Base-by-base conservation (phyloP, 192 early-diverging fungal species). In the Jimgerdemannia flammicorona region DNA sequence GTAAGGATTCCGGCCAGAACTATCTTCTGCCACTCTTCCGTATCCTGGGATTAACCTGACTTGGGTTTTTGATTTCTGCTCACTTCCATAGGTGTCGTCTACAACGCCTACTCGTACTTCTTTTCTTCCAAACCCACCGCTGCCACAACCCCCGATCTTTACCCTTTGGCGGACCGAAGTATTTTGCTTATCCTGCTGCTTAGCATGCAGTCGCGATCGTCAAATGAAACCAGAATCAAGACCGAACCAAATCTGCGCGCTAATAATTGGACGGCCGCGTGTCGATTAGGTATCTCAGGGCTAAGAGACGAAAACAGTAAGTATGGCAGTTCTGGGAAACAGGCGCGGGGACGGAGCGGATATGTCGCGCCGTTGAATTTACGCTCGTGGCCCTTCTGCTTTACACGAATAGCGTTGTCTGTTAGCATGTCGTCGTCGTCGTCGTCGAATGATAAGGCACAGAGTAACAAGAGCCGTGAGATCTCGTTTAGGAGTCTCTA, bases 81-180 rank as follows among this genome's bases (percentile, higher is more conserved):
- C 14, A 59, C 14, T 10, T 10, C 76, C 43, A 72, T 71, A 86
- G 84, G 85, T 40, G 78, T 93, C 54, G 86, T 93, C 4, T 93
- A 86, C 72, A 90, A 78, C 65, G 92, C 92, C 0, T 93, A 93
- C 78, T 87, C 85, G 43, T 92, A 90, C 54, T 76, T 92, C 29
- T 93, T 93, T 71, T 73, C 85, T 64, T 65, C 85, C 40, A 88
- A 87, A 43, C 74, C 84, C 44, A 72, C 72, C 6, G 77, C 75
- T 19, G 73, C 80, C 17, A 74, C 70, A 14, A 82, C 80, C 42
- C 72, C 77, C 7, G 84, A 87, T 70, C 78, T 87, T 18, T 82
- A 78, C 14, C 90, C 92, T 9, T 79, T 94, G 10, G 82, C 87
- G 3, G 90, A 92, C 69, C 80, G 90, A 77, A 91, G 90, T 74